Conservation (phyloP, 2,329 filamentous ascomycete species). For the Ceratocystis diversiconidia region DNA sequence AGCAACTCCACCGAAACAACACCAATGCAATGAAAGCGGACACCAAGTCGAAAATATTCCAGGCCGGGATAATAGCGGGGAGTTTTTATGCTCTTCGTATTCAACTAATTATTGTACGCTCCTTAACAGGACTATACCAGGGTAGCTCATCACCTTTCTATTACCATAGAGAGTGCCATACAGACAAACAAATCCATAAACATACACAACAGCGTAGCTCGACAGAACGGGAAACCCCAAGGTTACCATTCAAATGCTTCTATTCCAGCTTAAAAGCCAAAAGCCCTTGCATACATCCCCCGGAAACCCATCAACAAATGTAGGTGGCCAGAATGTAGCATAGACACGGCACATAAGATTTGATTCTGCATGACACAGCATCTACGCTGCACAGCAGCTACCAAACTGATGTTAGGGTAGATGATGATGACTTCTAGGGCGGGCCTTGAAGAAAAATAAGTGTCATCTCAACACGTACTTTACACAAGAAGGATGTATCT, state of each 20-base stretch:
- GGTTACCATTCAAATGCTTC: not conserved
- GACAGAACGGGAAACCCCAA: not conserved
- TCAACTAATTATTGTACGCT: not conserved
- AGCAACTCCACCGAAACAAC: not conserved
- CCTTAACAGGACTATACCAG: too few relatives aligned
- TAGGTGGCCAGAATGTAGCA: not conserved
- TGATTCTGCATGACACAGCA: constrained; percentile 6
- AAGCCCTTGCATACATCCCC: constrained; percentile 2
- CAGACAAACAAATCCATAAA: not conserved
- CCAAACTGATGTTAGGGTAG: not conserved
- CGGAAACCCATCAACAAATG: not conserved
- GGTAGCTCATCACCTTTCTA: too few relatives aligned
- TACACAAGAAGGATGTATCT: not conserved
- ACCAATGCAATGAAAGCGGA: too few relatives aligned
- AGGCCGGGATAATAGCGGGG: too few relatives aligned
- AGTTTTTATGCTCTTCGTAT: too few relatives aligned
- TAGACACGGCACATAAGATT: not conserved
- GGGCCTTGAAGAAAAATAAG: not conserved
- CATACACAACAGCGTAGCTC: not conserved
- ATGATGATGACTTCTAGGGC: not conserved
- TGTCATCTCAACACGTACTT: not conserved
- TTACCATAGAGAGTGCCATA: not conserved
- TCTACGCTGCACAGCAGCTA: not conserved
- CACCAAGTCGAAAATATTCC: too few relatives aligned
- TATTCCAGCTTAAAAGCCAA: not conserved